Conservation (phyloP, 257 asterid species). For the Linderniella brevidens region DNA sequence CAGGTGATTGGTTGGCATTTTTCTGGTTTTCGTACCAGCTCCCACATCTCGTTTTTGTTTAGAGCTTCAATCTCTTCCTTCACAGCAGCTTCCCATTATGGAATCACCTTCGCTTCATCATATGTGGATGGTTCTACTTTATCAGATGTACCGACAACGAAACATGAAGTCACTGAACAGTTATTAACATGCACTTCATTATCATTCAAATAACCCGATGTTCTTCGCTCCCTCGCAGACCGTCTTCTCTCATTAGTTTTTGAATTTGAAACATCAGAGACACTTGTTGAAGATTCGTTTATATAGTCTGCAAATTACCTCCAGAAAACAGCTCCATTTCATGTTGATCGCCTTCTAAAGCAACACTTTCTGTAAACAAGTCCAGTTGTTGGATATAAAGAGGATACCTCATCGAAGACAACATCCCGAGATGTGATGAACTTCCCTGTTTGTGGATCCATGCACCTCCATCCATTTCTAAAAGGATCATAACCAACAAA, state of each 20-base stretch:
- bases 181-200: neutral
- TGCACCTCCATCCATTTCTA: neutral
- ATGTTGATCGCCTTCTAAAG: neutral
- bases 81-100: constrained; percentile 11
- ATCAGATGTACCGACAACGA: neutral
- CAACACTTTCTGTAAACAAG: neutral
- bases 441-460: neutral
- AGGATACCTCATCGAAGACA: neutral
- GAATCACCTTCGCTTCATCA: constrained; percentile 4
- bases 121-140: constrained; percentile 7
- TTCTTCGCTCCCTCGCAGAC: neutral
- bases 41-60: constrained; percentile 11
- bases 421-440: neutral
- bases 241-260: neutral
- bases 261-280: neutral
- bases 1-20: constrained; percentile 9
- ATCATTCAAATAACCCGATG: neutral
- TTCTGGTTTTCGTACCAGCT: constrained; percentile 9
- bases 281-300: neutral
- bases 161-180: neutral
- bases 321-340: neutral
- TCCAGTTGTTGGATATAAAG: neutral
- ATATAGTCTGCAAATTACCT: neutral
- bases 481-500: constrained; percentile 1
- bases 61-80: constrained; percentile 8